Conservation (phyloP, 2,329 filamentous ascomycete species). For the Pseudogymnoascus sp. region DNA sequence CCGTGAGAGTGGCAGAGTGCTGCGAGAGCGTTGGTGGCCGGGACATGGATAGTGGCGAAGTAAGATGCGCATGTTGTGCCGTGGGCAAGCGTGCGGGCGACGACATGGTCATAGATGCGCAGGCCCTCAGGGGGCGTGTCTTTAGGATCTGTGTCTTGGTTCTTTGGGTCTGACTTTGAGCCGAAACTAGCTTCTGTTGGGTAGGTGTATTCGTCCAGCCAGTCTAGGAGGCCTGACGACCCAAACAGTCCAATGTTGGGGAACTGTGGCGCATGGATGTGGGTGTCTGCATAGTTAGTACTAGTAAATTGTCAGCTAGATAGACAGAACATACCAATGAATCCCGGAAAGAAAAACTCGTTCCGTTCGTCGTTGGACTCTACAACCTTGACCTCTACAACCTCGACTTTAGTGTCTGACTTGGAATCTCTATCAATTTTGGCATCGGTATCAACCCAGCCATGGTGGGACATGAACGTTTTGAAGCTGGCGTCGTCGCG, state of each 20-base stretch:
- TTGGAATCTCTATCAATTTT: not conserved
- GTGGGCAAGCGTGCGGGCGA: conserved; percentile 74
- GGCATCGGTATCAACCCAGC: not conserved
- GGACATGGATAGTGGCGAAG: conserved; percentile 82
- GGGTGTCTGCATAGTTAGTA: conserved; percentile 42
- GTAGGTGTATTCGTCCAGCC: conserved; percentile 58
- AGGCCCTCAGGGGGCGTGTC: conserved; percentile 47
- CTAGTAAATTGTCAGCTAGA: too few relatives aligned
- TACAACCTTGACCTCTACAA: not conserved
- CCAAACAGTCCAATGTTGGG: conserved; percentile 33
- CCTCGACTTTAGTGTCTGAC: not conserved
- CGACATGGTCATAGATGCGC: conserved; percentile 67
- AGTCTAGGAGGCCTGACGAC: conserved; percentile 41
- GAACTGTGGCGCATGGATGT: conserved; percentile 59
- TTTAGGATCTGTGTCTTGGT: not conserved
- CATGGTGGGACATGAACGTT: not conserved
- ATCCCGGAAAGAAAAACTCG: conserved; percentile 76
- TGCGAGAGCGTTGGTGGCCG: conserved; percentile 83
- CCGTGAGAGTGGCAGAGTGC: conserved; percentile 74
- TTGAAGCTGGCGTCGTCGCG: not conserved
- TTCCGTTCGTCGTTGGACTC: not conserved
- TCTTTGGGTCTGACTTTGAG: not conserved
- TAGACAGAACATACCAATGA: conserved; percentile 52
- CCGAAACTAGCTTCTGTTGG: conserved; percentile 54
- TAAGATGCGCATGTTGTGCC: conserved; percentile 94